A percentile compares a stretch with the other conserved stretches of the same genome.
phyloP scores from a whole-genome alignment of 2,329 filamentous ascomycete species.

The Colletotrichum lupini region DNA sequence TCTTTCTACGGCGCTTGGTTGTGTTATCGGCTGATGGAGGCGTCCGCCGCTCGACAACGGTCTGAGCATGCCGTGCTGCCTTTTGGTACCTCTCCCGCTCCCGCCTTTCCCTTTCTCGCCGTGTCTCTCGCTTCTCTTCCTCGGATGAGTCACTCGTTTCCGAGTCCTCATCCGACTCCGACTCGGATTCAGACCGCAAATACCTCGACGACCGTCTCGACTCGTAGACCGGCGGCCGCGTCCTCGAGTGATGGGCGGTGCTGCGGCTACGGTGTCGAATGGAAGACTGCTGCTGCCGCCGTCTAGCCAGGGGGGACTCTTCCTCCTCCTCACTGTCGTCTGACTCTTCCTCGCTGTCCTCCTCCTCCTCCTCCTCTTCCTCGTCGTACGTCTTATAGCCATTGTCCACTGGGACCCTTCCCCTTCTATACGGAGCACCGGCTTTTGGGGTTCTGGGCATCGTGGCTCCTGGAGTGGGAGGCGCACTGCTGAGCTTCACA shows the following conservation, averaged over 20 bases:
- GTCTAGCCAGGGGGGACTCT: background rate
- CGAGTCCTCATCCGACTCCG: conserved; percentile 53
- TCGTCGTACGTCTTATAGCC: conserved; percentile 18
- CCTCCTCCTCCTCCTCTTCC: conserved; percentile 41
- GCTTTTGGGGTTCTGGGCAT: conserved; percentile 29
- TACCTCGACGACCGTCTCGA: conserved; percentile 49
- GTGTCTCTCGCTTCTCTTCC: conserved; percentile 42
- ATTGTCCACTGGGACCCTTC: conserved; percentile 23
- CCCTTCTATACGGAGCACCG: conserved; percentile 26
- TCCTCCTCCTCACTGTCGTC: background rate
- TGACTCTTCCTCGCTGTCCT: conserved; percentile 37
- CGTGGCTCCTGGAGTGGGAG: conserved; percentile 25
- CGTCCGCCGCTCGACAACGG: conserved; percentile 28
- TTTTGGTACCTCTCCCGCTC: conserved; percentile 11
- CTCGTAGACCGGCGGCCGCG: conserved; percentile 35
- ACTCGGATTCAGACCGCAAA: conserved; percentile 41
- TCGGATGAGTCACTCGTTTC: conserved; percentile 48
- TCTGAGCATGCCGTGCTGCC: conserved; percentile 5
- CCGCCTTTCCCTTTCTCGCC: conserved; percentile 21
- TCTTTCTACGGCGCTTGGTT: conserved; percentile 20
- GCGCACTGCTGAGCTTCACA: conserved; percentile 23
- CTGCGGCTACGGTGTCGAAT: conserved; percentile 46
- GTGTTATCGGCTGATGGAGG: conserved; percentile 35
- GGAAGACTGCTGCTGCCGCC: conserved; percentile 23
- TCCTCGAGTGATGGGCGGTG: conserved; percentile 52